Conservation (phyloP, 805 yeast species). For the Sugiyamaella lignohabitans region DNA sequence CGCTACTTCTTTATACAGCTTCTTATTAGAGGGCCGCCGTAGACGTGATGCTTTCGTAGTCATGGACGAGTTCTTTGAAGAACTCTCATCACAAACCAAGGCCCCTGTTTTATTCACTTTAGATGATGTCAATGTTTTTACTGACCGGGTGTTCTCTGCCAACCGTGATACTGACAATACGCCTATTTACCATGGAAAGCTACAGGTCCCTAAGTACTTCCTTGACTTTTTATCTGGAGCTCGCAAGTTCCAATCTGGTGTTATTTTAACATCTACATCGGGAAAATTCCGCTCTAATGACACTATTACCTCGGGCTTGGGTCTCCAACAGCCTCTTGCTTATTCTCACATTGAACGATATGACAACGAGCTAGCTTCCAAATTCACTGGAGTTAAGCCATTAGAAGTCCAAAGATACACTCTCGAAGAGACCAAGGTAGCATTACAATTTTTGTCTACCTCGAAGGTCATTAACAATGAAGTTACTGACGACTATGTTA, state of each 20-base stretch:
- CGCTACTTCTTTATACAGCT: conserved; percentile 13
- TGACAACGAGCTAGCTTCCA: conserved; percentile 50
- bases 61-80: conserved; percentile 49
- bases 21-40: conserved; percentile 14
- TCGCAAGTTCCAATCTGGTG: conserved; percentile 50
- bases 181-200: conserved; percentile 50
- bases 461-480: conserved; percentile 38
- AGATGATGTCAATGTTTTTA: conserved; percentile 65
- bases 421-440: conserved; percentile 39
- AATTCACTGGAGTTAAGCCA: conserved; percentile 37
- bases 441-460: conserved; percentile 37
- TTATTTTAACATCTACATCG: conserved; percentile 57
- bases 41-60: conserved; percentile 30
- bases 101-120: conserved; percentile 61
- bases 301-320: conserved; percentile 58
- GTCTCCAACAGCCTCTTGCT: conserved; percentile 42
- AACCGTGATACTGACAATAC: conserved; percentile 54
- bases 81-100: conserved; percentile 44
- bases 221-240: conserved; percentile 51
- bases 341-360: conserved; percentile 46
- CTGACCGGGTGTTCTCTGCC: conserved; percentile 47
- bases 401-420: conserved; percentile 40
- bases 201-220: conserved; percentile 58
- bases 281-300: conserved; percentile 42
- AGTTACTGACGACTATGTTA: conserved; percentile 34